A percentile compares a stretch with the other conserved stretches of the same genome.
phyloP scores from a whole-genome alignment of 2,329 filamentous ascomycete genomes.

The Paraconiothyrium sp. region DNA sequence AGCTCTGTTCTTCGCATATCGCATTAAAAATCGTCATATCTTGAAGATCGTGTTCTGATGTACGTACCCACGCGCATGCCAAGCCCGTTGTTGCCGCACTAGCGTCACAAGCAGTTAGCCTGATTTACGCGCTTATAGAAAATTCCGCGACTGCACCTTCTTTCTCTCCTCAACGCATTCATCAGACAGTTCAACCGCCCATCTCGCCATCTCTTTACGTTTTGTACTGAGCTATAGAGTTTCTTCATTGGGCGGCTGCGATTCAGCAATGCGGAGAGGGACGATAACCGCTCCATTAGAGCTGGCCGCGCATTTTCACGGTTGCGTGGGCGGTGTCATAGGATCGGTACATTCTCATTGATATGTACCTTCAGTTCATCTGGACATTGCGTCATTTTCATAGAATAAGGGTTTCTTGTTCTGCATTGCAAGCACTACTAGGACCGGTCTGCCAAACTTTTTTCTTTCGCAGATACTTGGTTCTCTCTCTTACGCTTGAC shows the following conservation, averaged over 20 bases:
- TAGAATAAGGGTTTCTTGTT: too few relatives aligned
- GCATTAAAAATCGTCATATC: background rate
- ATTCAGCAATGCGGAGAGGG: conserved; percentile 69
- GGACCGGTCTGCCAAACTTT: too few relatives aligned
- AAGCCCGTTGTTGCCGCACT: background rate
- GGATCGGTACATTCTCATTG: conserved; percentile 70
- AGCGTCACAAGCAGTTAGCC: background rate
- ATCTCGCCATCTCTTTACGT: conserved; percentile 51
- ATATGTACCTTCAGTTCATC: background rate
- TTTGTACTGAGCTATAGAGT: conserved; percentile 48
- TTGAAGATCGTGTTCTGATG: background rate
- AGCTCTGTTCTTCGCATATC: background rate
- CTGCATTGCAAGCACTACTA: too few relatives aligned
- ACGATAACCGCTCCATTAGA: conserved; percentile 72
- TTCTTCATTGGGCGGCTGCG: conserved; percentile 57
- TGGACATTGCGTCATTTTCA: too few relatives aligned
- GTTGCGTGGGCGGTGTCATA: conserved; percentile 88
- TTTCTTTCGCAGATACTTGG: too few relatives aligned
- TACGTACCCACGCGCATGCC: background rate
- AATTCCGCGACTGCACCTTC: conserved; percentile 26
- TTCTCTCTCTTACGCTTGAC: too few relatives aligned
- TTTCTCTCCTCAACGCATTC: conserved; percentile 43
- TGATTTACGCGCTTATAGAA: conserved; percentile 24
- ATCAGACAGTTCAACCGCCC: conserved; percentile 53
- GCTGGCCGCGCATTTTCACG: conserved; percentile 72